phyloP scores from a whole-genome alignment of 2,329 filamentous ascomycete species.

The Phialemonium atrogriseum region DNA sequence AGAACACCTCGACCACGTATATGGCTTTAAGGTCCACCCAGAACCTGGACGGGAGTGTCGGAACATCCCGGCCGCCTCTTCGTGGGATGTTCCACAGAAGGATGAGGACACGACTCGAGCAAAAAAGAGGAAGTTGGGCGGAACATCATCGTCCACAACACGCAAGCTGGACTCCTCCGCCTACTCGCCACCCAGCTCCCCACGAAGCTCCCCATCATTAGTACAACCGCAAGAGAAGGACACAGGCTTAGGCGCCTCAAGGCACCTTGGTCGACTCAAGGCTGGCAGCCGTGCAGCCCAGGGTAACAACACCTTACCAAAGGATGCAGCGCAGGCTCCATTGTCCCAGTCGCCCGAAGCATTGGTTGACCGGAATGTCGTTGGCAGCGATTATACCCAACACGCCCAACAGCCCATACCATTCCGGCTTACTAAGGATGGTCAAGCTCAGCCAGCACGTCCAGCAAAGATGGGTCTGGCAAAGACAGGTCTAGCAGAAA shows the following conservation, averaged over 20 bases:
- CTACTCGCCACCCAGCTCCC: conserved; percentile 16
- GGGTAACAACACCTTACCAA: no score
- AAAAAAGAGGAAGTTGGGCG: conserved; percentile 14
- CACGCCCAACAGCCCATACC: conserved; percentile 14
- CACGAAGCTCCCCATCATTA: no score
- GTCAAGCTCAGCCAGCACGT: not conserved
- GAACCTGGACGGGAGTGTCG: no score
- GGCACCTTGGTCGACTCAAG: no score
- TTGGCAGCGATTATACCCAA: no score
- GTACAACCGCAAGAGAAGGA: no score
- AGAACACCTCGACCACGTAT: no score
- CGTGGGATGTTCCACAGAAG: not conserved
- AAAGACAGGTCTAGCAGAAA: conserved; percentile 5
- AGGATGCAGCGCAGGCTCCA: conserved; percentile 5
- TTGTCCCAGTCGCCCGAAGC: conserved; percentile 15
- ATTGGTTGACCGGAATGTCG: conserved; percentile 11
- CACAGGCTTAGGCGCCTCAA: no score
- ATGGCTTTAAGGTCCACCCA: no score
- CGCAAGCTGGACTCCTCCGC: conserved; percentile 7
- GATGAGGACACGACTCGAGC: conserved; percentile 9
- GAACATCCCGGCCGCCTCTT: conserved; percentile 13
- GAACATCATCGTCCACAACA: conserved; percentile 10
- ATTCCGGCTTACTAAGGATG: conserved; percentile 12
- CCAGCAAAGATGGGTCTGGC: not conserved
- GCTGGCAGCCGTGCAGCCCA: no score